Evolutionary conservation across 2,329 filamentous ascomycete genomes (phyloP).

Genomic region (Neonectria magnoliae): DNA sequence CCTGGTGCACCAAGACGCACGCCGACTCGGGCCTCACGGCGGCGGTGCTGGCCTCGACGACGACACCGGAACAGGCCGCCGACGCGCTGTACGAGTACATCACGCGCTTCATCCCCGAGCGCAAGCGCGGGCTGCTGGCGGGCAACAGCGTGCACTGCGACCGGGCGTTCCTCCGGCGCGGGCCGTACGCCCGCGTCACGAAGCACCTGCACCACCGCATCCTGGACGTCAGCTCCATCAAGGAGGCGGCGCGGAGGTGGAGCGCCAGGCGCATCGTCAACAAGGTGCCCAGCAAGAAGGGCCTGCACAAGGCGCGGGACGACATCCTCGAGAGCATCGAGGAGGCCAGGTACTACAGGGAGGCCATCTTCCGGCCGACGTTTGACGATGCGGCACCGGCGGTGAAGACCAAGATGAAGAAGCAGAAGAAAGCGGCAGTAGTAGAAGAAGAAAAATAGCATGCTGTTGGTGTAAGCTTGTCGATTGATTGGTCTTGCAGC

Average conservation of each 20-base stretch:
- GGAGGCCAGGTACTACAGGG: slow-evolving; percentile 86
- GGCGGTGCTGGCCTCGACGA: slow-evolving; percentile 77
- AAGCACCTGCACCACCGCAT: slow-evolving; percentile 89
- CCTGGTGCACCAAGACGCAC: slow-evolving; percentile 89
- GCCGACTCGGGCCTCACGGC: slow-evolving; percentile 82
- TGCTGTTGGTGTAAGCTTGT: neutral
- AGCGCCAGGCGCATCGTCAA: slow-evolving; percentile 59
- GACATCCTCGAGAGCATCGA: slow-evolving; percentile 96
- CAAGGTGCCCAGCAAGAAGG: slow-evolving; percentile 76
- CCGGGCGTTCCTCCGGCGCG: slow-evolving; percentile 78
- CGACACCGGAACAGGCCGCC: slow-evolving; percentile 77
- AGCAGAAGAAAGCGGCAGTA: slow-evolving; percentile 8
- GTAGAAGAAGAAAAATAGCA: neutral
- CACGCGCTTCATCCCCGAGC: slow-evolving; percentile 73
- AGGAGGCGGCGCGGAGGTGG: slow-evolving; percentile 91
- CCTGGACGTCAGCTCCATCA: slow-evolving; percentile 89
- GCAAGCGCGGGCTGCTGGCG: slow-evolving; percentile 77
- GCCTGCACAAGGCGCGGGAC: slow-evolving; percentile 81
- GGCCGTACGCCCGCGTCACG: slow-evolving; percentile 78
- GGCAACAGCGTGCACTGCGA: slow-evolving; percentile 96
- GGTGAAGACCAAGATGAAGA: slow-evolving; percentile 36
- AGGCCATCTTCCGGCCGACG: slow-evolving; percentile 68
- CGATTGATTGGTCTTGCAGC: neutral
- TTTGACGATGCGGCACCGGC: slow-evolving; percentile 39
- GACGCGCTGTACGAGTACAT: slow-evolving; percentile 81